A percentile compares a stretch with the other conserved stretches of the same genome.
Evolutionary conservation across 805 yeast genomes (phyloP).

Genomic region (Candida tibetensis): DNA sequence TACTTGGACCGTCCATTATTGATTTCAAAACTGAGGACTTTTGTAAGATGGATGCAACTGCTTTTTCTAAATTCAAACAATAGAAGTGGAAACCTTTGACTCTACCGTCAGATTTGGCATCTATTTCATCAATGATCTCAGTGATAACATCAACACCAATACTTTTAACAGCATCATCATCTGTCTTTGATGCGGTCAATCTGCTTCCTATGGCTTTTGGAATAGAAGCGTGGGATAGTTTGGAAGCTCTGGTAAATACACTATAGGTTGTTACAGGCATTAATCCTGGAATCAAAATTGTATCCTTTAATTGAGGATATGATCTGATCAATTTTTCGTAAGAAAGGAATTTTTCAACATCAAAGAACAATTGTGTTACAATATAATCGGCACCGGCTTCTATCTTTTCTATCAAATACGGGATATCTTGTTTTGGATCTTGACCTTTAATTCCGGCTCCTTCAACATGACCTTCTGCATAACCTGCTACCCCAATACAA

Average conservation of each 20-base stretch:
- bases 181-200: conserved; percentile 55
- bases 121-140: conserved; percentile 59
- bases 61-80: conserved; percentile 87
- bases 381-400: conserved; percentile 95
- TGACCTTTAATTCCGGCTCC: conserved; percentile 64
- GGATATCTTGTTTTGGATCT: conserved; percentile 66
- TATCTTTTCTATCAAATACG: conserved; percentile 77
- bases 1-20: conserved; percentile 38
- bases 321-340: conserved; percentile 57
- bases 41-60: conserved; percentile 81
- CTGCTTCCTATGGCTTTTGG: conserved; percentile 53
- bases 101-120: conserved; percentile 50
- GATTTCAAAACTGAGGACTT: conserved; percentile 50
- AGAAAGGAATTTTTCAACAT: conserved; percentile 67
- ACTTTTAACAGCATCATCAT: conserved; percentile 76
- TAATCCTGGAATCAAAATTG: conserved; percentile 79
- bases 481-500: conserved; percentile 95
- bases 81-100: conserved; percentile 90
- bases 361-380: conserved; percentile 88
- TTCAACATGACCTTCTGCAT: conserved; percentile 96
- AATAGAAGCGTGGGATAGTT: conserved; percentile 79
- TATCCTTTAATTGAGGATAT: conserved; percentile 37
- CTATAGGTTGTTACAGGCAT: conserved; percentile 88
- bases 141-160: conserved; percentile 76
- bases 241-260: conserved; percentile 84